Percentiles rank a stretch among this genome's conserved stretches.
Conservation (phyloP, 2,329 filamentous ascomycete genomes). For the Colletotrichum musae region DNA sequence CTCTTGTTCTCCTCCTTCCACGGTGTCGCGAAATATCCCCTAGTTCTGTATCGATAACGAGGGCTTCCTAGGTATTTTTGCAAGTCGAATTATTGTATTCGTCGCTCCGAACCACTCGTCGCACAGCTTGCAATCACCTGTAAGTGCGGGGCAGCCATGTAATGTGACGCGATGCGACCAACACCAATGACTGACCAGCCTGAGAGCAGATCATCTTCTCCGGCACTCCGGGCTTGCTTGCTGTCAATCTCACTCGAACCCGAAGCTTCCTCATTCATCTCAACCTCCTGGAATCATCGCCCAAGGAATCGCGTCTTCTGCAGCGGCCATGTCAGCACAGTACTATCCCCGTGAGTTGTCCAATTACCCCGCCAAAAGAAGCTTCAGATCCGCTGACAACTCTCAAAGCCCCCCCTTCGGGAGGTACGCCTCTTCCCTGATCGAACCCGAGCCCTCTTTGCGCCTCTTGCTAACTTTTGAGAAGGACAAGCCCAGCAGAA, state of each 20-base stretch:
- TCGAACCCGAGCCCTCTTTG: not conserved
- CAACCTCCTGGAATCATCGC: not conserved
- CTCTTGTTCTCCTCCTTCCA: not conserved
- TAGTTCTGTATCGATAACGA: not conserved
- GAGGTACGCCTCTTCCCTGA: constrained; percentile 23
- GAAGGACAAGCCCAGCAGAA: constrained; percentile 50
- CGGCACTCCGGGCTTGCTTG: not conserved
- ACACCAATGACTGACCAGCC: constrained; percentile 13
- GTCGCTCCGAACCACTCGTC: not conserved
- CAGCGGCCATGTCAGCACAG: constrained; percentile 35
- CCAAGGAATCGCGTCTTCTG: not conserved
- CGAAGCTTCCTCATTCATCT: not conserved
- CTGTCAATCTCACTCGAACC: not conserved
- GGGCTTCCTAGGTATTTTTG: not conserved
- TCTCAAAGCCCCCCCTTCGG: constrained; percentile 34
- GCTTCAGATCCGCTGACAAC: constrained; percentile 28
- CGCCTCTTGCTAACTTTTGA: constrained; percentile 24
- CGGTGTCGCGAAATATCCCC: not conserved
- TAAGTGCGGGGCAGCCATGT: constrained; percentile 38
- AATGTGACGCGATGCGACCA: constrained; percentile 23
- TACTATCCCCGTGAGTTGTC: constrained; percentile 39
- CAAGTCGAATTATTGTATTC: no score
- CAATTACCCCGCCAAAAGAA: constrained; percentile 15
- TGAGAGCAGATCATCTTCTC: constrained; percentile 19
- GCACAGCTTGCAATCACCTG: constrained; percentile 18